Conservation (phyloP, 2,329 filamentous ascomycete species). For the Fusarium lateritium region DNA sequence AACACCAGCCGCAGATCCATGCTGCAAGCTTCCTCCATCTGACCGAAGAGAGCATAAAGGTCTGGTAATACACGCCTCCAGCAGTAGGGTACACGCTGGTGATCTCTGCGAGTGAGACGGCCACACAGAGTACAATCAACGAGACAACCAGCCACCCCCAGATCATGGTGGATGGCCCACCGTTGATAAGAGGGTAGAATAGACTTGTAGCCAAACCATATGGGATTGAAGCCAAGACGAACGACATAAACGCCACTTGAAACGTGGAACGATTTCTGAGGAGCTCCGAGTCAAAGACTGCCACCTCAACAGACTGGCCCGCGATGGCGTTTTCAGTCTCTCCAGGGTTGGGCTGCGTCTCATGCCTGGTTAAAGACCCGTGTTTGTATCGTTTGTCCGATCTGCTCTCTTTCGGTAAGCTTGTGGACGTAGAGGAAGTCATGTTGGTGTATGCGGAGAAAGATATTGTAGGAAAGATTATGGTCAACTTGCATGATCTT, state of each 20-base stretch:
- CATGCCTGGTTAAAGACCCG: no score
- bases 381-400: no score
- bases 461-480: no score
- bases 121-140: slow-evolving; percentile 21
- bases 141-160: slow-evolving; percentile 32
- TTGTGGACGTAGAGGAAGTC: no score
- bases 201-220: slow-evolving; percentile 21
- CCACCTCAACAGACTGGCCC: no score
- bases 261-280: slow-evolving; percentile 17
- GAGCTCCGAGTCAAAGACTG: no score
- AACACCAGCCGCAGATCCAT: slow-evolving; percentile 78
- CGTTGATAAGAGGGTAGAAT: slow-evolving; percentile 3
- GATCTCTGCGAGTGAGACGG: slow-evolving; percentile 24
- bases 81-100: slow-evolving; percentile 29
- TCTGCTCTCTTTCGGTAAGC: no score
- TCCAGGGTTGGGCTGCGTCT: no score
- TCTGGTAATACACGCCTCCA: slow-evolving; percentile 79
- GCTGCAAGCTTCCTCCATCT: slow-evolving; percentile 73
- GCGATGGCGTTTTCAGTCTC: no score
- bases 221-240: slow-evolving; percentile 25
- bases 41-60: slow-evolving; percentile 78
- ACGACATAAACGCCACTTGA: slow-evolving; percentile 28
- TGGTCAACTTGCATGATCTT: no score
- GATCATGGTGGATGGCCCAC: slow-evolving; percentile 19
- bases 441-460: no score